phyloP scores from a whole-genome alignment of 768 basidiomycete species.

The Agaricus subrufescens region DNA sequence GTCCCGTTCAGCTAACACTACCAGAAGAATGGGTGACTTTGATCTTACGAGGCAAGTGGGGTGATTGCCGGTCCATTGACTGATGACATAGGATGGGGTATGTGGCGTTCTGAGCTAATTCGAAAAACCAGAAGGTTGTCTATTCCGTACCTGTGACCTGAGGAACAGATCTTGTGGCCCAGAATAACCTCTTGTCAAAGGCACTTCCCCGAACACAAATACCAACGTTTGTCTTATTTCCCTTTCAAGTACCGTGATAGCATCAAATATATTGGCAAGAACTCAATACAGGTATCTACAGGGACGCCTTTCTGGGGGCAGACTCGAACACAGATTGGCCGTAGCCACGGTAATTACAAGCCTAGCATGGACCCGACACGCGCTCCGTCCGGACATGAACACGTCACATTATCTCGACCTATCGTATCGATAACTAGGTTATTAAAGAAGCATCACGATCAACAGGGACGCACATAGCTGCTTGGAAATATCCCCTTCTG shows the following conservation, averaged over 20 bases:
- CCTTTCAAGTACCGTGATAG: not conserved
- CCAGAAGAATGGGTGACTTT: not conserved
- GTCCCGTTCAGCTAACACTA: not conserved
- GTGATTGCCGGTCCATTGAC: constrained; percentile 8
- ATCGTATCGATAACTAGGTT: constrained; percentile 1
- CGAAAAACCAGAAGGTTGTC: not conserved
- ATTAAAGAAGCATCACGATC: not conserved
- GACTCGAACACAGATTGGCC: not conserved
- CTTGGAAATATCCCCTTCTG: constrained; percentile 82
- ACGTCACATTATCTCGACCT: constrained; percentile 7
- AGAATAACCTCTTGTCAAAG: not conserved
- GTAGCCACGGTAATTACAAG: not conserved
- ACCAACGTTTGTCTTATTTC: not conserved
- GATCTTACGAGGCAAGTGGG: constrained; percentile 9
- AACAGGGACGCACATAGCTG: constrained; percentile 65
- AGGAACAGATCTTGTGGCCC: not conserved
- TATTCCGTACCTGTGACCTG: not conserved
- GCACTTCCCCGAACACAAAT: not conserved
- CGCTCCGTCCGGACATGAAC: not conserved
- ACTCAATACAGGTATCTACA: not conserved
- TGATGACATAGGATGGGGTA: constrained; percentile 3
- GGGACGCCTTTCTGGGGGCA: not conserved
- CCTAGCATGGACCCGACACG: not conserved
- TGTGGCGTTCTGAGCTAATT: constrained; percentile 5
- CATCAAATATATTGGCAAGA: not conserved